These are phyloP conservation scores for Zancudomyces culisetae DNA, from an alignment of 371 early-diverging fungal species.

Conservation along the genomic window DNA sequence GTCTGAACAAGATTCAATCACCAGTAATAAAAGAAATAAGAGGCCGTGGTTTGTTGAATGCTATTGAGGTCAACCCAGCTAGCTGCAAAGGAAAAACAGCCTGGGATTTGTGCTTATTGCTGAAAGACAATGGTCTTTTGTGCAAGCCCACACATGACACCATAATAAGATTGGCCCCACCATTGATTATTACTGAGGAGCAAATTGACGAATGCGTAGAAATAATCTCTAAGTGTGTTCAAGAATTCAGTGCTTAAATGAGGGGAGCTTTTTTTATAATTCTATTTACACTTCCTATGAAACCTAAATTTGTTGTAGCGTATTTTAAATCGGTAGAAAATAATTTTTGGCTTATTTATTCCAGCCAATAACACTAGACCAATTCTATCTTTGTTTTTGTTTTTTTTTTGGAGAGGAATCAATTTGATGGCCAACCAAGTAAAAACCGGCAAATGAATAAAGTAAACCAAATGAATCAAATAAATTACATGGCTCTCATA, in stretches of 20 bases:
- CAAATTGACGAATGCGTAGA: constrained; percentile 60
- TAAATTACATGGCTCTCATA: background rate
- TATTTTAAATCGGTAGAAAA: background rate
- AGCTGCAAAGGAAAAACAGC: constrained; percentile 67
- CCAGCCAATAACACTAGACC: too few species aligned
- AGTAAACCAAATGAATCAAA: too few species aligned
- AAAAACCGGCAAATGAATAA: too few species aligned
- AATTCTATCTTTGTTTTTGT: too few species aligned
- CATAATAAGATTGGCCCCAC: constrained; percentile 93
- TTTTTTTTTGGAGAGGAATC: too few species aligned
- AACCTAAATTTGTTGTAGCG: background rate
- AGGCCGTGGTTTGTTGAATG: constrained; percentile 88
- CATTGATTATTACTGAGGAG: constrained; percentile 78
- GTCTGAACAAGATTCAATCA: constrained; percentile 43
- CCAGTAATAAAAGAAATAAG: constrained; percentile 67
- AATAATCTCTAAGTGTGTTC: constrained; percentile 57
- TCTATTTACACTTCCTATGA: too few species aligned
- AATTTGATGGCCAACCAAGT: too few species aligned
- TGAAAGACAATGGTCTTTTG: constrained; percentile 79
- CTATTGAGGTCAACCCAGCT: constrained; percentile 80
- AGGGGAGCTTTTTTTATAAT: too few species aligned
- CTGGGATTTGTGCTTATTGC: constrained; percentile 86
- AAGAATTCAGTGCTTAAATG: constrained; percentile 25
- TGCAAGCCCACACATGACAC: constrained; percentile 97
- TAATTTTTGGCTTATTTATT: background rate